phyloP scores from a whole-genome alignment of 2,329 filamentous ascomycete species.

The Pseudogymnoascus sp. region DNA sequence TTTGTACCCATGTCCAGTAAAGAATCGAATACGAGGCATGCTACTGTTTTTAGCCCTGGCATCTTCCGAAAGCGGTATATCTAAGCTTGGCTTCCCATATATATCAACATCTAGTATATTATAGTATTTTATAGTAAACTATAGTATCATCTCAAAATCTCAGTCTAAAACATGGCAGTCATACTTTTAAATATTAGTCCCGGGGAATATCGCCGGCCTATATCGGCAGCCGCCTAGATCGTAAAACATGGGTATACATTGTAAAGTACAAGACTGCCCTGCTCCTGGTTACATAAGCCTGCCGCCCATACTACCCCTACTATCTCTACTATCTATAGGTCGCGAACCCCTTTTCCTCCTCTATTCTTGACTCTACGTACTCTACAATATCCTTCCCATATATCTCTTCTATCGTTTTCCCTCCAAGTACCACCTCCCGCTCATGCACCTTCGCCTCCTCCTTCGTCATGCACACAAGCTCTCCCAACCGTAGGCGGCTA shows the following conservation, averaged over 20 bases:
- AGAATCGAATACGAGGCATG: no score
- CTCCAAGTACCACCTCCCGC: conserved; percentile 64
- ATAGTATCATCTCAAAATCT: background rate
- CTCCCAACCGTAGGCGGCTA: conserved; percentile 56
- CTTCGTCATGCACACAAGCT: conserved; percentile 87
- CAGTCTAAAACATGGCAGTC: no score
- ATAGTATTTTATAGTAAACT: background rate
- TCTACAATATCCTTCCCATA: conserved; percentile 62
- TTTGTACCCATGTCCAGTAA: no score
- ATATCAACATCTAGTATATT: background rate
- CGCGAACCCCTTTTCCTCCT: conserved; percentile 46
- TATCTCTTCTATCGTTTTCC: conserved; percentile 58
- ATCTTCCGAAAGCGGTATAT: no score
- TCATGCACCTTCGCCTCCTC: conserved; percentile 79
- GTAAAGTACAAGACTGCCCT: background rate
- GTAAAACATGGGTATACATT: background rate
- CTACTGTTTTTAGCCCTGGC: no score
- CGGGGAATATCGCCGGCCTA: background rate
- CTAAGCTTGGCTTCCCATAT: background rate
- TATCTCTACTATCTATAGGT: conserved; percentile 2
- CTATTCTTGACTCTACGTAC: conserved; percentile 56
- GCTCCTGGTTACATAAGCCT: background rate
- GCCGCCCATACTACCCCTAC: background rate
- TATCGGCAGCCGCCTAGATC: background rate
- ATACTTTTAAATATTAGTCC: background rate